These are phyloP conservation scores for Mucor circinelloides DNA, from an alignment of 371 early-diverging fungal species.

Conservation along the genomic window DNA sequence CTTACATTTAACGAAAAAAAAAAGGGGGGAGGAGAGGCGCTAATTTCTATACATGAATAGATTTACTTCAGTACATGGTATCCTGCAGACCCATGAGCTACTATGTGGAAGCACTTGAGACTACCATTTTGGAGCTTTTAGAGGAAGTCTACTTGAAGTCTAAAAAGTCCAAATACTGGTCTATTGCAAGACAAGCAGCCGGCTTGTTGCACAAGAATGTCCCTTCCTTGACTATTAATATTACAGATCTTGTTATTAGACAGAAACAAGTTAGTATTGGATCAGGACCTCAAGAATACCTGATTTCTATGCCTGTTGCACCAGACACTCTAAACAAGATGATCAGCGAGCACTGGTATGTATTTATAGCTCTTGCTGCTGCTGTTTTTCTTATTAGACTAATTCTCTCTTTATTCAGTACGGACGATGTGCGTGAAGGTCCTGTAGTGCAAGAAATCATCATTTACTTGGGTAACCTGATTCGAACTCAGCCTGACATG, in stretches of 20 bases:
- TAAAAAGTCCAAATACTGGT: slow-evolving; percentile 72
- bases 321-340: slow-evolving; percentile 71
- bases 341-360: slow-evolving; percentile 60
- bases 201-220: slow-evolving; percentile 80
- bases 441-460: slow-evolving; percentile 84
- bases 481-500: slow-evolving; percentile 66
- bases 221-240: slow-evolving; percentile 75
- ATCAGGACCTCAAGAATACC: slow-evolving; percentile 68
- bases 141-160: slow-evolving; percentile 85
- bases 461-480: slow-evolving; percentile 75
- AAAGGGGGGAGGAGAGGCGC: neutral
- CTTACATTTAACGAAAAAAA: too few species aligned
- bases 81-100: slow-evolving; percentile 67
- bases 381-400: neutral
- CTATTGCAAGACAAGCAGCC: slow-evolving; percentile 80
- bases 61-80: slow-evolving; percentile 76
- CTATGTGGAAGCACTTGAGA: slow-evolving; percentile 47
- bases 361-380: slow-evolving; percentile 5
- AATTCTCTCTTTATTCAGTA: slow-evolving; percentile 18
- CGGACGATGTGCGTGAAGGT: slow-evolving; percentile 81
- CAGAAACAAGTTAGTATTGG: slow-evolving; percentile 82
- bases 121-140: slow-evolving; percentile 65
- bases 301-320: slow-evolving; percentile 66
- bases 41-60: neutral
- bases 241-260: slow-evolving; percentile 81